A percentile compares a stretch with the other conserved stretches of the same genome.
Evolutionary conservation across 2,329 filamentous ascomycete species (phyloP).

Genomic region (Rhytidhysteron rufulum): DNA sequence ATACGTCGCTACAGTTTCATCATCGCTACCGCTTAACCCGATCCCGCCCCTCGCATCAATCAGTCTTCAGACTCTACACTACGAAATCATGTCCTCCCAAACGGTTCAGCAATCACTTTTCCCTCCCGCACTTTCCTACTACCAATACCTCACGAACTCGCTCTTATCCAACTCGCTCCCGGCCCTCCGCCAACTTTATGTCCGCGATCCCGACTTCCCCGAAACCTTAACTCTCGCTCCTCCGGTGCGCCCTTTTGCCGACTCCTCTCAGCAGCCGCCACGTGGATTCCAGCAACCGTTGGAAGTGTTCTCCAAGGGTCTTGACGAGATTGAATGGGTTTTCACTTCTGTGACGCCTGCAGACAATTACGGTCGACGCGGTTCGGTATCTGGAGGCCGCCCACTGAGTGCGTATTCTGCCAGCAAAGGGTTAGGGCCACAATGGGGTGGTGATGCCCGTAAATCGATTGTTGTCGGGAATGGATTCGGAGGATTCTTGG

Average conservation of each 20-base stretch:
- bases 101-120: conserved; percentile 56
- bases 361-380: conserved; percentile 41
- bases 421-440: conserved; percentile 47
- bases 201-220: conserved; percentile 78
- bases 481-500: conserved; percentile 63
- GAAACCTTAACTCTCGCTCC: conserved; percentile 73
- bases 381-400: conserved; percentile 37
- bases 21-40: conserved; percentile 53
- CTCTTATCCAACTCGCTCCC: conserved; percentile 74
- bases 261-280: conserved; percentile 24
- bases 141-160: conserved; percentile 80
- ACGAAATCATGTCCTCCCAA: conserved; percentile 68
- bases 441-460: conserved; percentile 58
- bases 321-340: conserved; percentile 65
- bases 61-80: conserved; percentile 71
- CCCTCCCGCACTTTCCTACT: conserved; percentile 60
- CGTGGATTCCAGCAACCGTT: conserved; percentile 53
- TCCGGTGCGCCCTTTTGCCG: conserved; percentile 53
- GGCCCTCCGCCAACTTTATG: conserved; percentile 71
- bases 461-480: conserved; percentile 64
- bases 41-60: conserved; percentile 64
- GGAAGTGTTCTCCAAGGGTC: conserved; percentile 63
- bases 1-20: conserved; percentile 54
- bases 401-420: conserved; percentile 45
- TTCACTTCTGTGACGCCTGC: conserved; percentile 57